Evolutionary conservation across 2,329 filamentous ascomycete species (phyloP).

Genomic region (Zymoseptoria ardabiliae): DNA sequence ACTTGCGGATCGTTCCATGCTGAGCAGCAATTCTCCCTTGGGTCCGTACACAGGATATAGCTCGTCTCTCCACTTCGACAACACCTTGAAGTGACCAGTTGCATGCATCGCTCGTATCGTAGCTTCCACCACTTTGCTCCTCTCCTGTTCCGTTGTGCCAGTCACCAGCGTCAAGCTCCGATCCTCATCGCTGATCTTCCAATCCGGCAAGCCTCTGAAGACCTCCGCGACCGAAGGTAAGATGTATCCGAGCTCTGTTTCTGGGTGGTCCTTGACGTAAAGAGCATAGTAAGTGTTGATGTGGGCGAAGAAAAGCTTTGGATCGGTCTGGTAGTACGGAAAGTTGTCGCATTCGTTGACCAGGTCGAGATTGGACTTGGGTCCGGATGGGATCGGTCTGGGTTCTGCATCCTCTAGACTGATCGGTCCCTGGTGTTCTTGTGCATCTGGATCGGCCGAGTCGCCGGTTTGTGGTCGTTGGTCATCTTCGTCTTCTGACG

Average conservation of each 20-base stretch:
- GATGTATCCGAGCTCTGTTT: conserved; percentile 54
- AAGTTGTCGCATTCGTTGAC: conserved; percentile 58
- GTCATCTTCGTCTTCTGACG: conserved; percentile 15
- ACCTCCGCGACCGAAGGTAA: conserved; percentile 54
- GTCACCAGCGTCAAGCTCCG: conserved; percentile 56
- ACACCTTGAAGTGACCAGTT: conserved; percentile 63
- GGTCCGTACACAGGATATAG: conserved; percentile 67
- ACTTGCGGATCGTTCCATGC: conserved; percentile 68
- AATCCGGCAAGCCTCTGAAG: conserved; percentile 49
- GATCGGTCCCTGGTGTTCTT: conserved; percentile 10
- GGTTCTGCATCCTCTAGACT: conserved; percentile 23
- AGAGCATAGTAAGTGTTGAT: conserved; percentile 51
- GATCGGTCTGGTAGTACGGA: conserved; percentile 61
- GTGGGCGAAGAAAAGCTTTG: conserved; percentile 45
- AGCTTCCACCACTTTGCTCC: conserved; percentile 50
- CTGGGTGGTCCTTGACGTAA: conserved; percentile 58
- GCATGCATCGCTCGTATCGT: conserved; percentile 62
- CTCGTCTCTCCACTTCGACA: conserved; percentile 75
- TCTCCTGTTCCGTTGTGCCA: conserved; percentile 52
- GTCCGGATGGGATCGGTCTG: conserved; percentile 22
- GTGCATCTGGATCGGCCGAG: conserved; percentile 15
- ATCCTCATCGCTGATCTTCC: conserved; percentile 52
- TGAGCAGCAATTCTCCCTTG: conserved; percentile 56
- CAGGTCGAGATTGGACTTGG: conserved; percentile 46
- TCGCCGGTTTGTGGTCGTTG: conserved; percentile 10